Evolutionary conservation across 331 rosid species (phyloP), one percentile per base, ranked within the genome.

Genomic region (Telfairia occidentalis): DNA sequence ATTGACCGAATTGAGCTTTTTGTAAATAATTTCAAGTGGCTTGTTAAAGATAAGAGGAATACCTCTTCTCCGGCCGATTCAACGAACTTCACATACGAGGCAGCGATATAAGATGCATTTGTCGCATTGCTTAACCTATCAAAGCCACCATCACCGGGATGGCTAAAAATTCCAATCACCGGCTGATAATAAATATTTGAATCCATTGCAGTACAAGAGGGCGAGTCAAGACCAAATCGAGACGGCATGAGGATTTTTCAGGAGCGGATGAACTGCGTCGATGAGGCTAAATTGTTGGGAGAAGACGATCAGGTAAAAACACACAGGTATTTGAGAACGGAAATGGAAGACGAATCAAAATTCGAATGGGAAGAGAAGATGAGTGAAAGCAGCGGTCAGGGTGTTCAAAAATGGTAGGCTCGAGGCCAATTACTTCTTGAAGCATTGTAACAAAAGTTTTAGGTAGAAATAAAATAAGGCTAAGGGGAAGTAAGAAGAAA

Each of bases 131-230:
- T 84, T 66, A 88, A 85, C 9, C 92, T 82, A 1, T 89, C 94
- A 15, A 94, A 83, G 43, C 87, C 87, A 3, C 97, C 94, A 42
- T 92, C 96, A 6, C 97, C 96, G 16, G 97, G 97, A n/a, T 92
- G 97, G 77, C 79, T 84, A 0, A 92, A 77, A 30, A 92, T 92
- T 3, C 97, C 97, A 85, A 92, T 92, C 70, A 90, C 89, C 9
- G 96, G 96, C 2, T 73, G 78, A 84, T 90, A 81, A 61, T 90
- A 85, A 69, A 90, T 79, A 79, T 35, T 73, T 2, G 85, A 84
- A 38, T 82, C 48, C 0, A 81, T 86, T 15, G 73, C 42, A 18
- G 87, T 34, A 37, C 97, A 92, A 57, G 73, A 64, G 15, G 73
- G 38, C 6, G 74, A 42, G 10, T 23, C 7, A 2, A 67, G 37